Percentiles rank a stretch among this genome's conserved stretches.
phyloP scores from a whole-genome alignment of 2,329 filamentous ascomycete genomes.

The Cladobotryum protrusum region DNA sequence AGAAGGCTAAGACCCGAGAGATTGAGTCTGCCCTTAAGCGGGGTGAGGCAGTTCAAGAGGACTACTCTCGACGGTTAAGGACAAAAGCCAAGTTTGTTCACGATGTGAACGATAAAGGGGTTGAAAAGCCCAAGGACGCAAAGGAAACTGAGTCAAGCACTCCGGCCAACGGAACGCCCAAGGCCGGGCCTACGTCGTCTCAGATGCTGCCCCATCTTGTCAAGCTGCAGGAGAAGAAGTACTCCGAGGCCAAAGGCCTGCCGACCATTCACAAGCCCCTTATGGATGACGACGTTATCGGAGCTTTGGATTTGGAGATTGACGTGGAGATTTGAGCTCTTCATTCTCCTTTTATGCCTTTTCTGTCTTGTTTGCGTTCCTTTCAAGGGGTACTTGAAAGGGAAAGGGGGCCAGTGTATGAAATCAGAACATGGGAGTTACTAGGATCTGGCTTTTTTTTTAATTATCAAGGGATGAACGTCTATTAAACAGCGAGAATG shows the following conservation, averaged over 20 bases:
- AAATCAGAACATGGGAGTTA: background rate
- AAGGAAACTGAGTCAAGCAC: slow-evolving; percentile 45
- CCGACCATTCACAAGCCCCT: slow-evolving; percentile 70
- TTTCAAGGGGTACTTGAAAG: background rate
- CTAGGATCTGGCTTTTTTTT: too few relatives aligned
- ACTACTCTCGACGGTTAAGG: slow-evolving; percentile 56
- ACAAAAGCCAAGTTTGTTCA: slow-evolving; percentile 64
- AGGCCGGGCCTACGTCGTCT: slow-evolving; percentile 36
- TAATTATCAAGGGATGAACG: too few relatives aligned
- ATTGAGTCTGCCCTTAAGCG: slow-evolving; percentile 55
- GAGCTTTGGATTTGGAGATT: slow-evolving; percentile 80
- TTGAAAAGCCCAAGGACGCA: slow-evolving; percentile 43
- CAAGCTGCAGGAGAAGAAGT: slow-evolving; percentile 48
- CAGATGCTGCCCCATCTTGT: slow-evolving; percentile 45
- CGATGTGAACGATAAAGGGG: slow-evolving; percentile 46
- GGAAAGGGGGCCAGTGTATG: background rate
- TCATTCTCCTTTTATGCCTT: too few relatives aligned
- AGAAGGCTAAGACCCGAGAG: slow-evolving; percentile 59
- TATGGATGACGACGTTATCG: slow-evolving; percentile 90
- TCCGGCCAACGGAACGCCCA: slow-evolving; percentile 49
- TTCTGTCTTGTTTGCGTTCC: background rate
- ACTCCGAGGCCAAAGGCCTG: slow-evolving; percentile 52
- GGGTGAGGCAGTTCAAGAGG: slow-evolving; percentile 55
- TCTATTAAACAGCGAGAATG: background rate
- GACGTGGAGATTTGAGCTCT: slow-evolving; percentile 70